These are phyloP conservation scores for Podila epicladia DNA, from an alignment of 192 early-diverging fungal genomes.

Conservation along the genomic window DNA sequence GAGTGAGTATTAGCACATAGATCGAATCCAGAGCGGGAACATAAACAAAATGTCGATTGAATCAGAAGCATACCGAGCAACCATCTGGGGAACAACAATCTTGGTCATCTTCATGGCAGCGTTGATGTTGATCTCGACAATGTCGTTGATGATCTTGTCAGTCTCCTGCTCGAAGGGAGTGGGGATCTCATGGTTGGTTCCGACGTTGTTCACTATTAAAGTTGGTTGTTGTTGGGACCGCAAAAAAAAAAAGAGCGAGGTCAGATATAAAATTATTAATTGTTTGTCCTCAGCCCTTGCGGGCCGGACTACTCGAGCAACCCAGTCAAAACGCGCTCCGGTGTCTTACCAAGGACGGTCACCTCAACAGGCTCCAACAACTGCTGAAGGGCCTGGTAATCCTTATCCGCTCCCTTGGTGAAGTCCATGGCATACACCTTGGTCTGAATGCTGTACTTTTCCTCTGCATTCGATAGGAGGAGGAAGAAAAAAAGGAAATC, in stretches of 20 bases:
- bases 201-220: constrained; percentile 92
- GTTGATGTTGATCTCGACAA: constrained; percentile 90
- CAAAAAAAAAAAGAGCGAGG: background rate
- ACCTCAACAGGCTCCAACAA: constrained; percentile 66
- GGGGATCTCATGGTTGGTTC: constrained; percentile 90
- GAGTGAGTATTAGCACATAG: background rate
- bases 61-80: constrained; percentile 54
- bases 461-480: constrained; percentile 16
- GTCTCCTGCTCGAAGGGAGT: constrained; percentile 84
- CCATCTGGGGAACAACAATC: constrained; percentile 84
- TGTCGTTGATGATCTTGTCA: constrained; percentile 67
- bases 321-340: constrained; percentile 38
- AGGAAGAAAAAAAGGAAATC: background rate
- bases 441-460: constrained; percentile 69
- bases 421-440: constrained; percentile 86
- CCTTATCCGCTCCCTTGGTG: constrained; percentile 62
- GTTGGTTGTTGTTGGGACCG: background rate
- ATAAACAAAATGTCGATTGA: background rate
- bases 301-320: background rate
- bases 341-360: constrained; percentile 62
- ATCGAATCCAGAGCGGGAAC: background rate
- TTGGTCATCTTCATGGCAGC: constrained; percentile 85
- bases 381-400: constrained; percentile 73
- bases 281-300: background rate
- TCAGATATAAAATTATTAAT: constrained; percentile 16